These are phyloP conservation scores for Trichosporon sp. DNA, from an alignment of 1,284 basidiomycete genomes.

Conservation along the genomic window DNA sequence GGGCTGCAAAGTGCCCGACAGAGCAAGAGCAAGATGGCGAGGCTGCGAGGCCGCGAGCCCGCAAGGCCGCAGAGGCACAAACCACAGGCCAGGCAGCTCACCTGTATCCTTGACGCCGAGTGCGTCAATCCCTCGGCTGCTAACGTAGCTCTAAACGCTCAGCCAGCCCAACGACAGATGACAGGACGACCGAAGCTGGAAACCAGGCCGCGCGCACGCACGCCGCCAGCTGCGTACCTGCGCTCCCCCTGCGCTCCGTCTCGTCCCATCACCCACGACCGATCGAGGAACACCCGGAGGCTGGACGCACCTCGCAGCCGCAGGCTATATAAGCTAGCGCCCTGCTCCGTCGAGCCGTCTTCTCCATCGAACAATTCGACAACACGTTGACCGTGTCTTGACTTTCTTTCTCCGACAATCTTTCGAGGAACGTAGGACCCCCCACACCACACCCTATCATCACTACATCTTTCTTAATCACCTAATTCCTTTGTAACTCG, in stretches of 20 bases:
- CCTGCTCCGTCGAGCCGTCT: not conserved
- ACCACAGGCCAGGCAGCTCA: not conserved
- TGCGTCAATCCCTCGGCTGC: not conserved
- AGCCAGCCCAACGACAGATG: not conserved
- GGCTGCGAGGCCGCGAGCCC: too few relatives aligned
- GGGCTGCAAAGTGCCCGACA: not conserved
- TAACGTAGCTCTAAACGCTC: not conserved
- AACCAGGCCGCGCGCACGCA: not conserved
- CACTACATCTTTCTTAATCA: not conserved
- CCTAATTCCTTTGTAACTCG: not conserved
- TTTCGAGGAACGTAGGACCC: not conserved
- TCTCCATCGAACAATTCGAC: not conserved
- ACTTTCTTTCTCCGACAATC: not conserved
- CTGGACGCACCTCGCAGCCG: not conserved
- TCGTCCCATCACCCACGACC: not conserved
- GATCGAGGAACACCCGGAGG: not conserved
- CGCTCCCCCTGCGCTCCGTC: not conserved
- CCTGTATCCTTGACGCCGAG: not conserved
- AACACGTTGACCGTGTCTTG: constrained; percentile 1
- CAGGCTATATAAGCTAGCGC: not conserved
- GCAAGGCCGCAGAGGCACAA: not conserved
- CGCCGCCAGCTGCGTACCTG: not conserved
- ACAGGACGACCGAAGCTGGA: not conserved
- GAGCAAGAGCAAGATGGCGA: not conserved
- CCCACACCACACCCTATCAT: not conserved